Evolutionary conservation across 1,139 yeast genomes (phyloP).

Genomic region (Pichia sp.): DNA sequence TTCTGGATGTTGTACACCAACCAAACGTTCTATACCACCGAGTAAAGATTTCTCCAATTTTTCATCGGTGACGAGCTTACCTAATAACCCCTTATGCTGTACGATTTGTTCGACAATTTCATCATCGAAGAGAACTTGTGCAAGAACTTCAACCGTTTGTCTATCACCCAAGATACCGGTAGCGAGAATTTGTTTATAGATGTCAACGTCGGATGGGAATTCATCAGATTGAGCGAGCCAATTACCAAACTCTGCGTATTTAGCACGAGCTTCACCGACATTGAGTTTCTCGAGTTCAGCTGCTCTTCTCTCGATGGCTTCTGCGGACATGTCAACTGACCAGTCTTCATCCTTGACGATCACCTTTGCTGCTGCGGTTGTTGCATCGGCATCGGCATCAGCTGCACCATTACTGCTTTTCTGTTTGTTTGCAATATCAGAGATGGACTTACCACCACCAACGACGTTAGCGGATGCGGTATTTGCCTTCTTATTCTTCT

Average conservation of each 20-base stretch:
- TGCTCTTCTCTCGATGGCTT: slow-evolving; percentile 92
- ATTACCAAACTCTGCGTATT: slow-evolving; percentile 75
- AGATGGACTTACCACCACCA: slow-evolving; percentile 78
- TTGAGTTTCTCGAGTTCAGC: slow-evolving; percentile 60
- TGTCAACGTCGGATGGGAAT: slow-evolving; percentile 79
- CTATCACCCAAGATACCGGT: slow-evolving; percentile 66
- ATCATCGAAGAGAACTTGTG: slow-evolving; percentile 82
- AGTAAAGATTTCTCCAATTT: slow-evolving; percentile 80
- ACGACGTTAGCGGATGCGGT: slow-evolving; percentile 89
- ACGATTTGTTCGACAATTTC: slow-evolving; percentile 67
- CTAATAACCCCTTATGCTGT: slow-evolving; percentile 74
- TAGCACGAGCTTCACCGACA: slow-evolving; percentile 32
- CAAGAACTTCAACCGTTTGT: slow-evolving; percentile 83
- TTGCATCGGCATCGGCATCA: slow-evolving; percentile 52
- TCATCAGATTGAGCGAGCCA: slow-evolving; percentile 63
- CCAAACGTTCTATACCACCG: slow-evolving; percentile 92
- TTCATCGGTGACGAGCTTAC: slow-evolving; percentile 61
- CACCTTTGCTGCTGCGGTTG: slow-evolving; percentile 41
- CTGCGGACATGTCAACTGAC: slow-evolving; percentile 98
- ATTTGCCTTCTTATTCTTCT: slow-evolving; percentile 57
- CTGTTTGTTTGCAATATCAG: slow-evolving; percentile 65
- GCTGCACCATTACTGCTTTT: slow-evolving; percentile 21
- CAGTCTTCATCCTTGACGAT: slow-evolving; percentile 84
- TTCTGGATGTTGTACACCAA: slow-evolving; percentile 78
- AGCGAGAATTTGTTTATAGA: slow-evolving; percentile 83